Conservation (phyloP, 2,329 filamentous ascomycete species). For the Xylariomycetidae sp. region DNA sequence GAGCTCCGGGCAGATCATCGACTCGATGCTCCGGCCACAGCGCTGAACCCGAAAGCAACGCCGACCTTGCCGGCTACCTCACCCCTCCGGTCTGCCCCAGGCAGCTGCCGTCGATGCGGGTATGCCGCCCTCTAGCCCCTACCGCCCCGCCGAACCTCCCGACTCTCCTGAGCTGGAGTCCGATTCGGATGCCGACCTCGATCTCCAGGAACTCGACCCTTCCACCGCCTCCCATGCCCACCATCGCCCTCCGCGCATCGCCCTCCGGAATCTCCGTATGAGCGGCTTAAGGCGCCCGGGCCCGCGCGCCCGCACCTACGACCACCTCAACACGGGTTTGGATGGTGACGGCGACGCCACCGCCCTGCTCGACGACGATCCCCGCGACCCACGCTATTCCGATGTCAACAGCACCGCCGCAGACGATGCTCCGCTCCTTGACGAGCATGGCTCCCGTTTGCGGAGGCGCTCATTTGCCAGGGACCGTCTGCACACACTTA, state of each 20-base stretch:
- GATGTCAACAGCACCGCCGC: slow-evolving; percentile 54
- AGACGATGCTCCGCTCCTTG: slow-evolving; percentile 71
- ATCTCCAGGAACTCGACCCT: slow-evolving; percentile 75
- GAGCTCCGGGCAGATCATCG: no score
- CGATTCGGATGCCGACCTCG: slow-evolving; percentile 72
- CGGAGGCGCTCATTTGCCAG: slow-evolving; percentile 32
- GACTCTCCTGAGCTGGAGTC: slow-evolving; percentile 62
- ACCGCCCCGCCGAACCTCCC: slow-evolving; percentile 53
- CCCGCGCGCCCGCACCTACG: slow-evolving; percentile 51
- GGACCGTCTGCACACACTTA: slow-evolving; percentile 37
- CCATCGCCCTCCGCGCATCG: slow-evolving; percentile 54
- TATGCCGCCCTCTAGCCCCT: slow-evolving; percentile 51
- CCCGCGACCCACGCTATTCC: slow-evolving; percentile 48
- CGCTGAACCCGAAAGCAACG: no score
- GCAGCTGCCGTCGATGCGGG: slow-evolving; percentile 36
- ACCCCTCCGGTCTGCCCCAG: no score
- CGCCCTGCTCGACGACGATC: slow-evolving; percentile 55
- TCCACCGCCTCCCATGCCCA: slow-evolving; percentile 31
- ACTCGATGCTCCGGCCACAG: no score
- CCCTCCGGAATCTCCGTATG: slow-evolving; percentile 65
- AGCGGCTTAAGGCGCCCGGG: slow-evolving; percentile 52
- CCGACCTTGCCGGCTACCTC: neutral
- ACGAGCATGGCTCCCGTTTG: slow-evolving; percentile 31
- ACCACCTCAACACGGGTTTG: slow-evolving; percentile 51
- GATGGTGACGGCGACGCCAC: slow-evolving; percentile 61